Conservation (phyloP, 2,329 filamentous ascomycete species). For the Lecanicillium sp. region DNA sequence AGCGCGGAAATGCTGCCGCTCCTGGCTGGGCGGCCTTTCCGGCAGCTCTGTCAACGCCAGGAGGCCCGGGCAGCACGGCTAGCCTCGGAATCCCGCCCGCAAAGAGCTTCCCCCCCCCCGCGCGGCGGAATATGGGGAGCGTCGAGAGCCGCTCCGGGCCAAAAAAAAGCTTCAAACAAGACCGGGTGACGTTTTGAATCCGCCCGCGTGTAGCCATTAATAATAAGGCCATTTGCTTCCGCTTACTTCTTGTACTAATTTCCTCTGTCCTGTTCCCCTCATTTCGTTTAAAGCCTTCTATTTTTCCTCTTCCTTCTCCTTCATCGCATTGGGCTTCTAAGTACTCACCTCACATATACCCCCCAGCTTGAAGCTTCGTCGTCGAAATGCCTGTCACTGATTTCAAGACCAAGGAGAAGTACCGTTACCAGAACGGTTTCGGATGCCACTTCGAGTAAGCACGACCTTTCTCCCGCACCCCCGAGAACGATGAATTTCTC, state of each 20-base stretch:
- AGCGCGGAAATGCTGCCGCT: neutral
- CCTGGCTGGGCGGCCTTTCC: neutral
- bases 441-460: conserved; percentile 68
- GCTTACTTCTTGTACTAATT: neutral
- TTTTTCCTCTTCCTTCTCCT: neutral
- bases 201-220: conserved; percentile 4
- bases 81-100: conserved; percentile 10
- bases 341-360: neutral
- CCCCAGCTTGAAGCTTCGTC: neutral
- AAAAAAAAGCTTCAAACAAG: neutral
- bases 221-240: neutral
- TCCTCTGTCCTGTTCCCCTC: neutral
- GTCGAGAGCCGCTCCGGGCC: neutral
- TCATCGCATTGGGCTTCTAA: neutral
- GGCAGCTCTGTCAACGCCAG: neutral
- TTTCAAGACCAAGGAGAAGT: conserved; percentile 49
- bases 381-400: conserved; percentile 43
- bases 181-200: neutral
- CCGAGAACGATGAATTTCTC: too few relatives aligned
- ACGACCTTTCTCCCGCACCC: too few relatives aligned
- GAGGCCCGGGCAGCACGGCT: neutral
- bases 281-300: neutral
- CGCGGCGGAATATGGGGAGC: conserved; percentile 11
- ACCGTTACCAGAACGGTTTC: conserved; percentile 76
- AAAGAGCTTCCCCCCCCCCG: neutral